Conservation (phyloP, 2,329 filamentous ascomycete species). For the Neopestalotiopsis rosae region DNA sequence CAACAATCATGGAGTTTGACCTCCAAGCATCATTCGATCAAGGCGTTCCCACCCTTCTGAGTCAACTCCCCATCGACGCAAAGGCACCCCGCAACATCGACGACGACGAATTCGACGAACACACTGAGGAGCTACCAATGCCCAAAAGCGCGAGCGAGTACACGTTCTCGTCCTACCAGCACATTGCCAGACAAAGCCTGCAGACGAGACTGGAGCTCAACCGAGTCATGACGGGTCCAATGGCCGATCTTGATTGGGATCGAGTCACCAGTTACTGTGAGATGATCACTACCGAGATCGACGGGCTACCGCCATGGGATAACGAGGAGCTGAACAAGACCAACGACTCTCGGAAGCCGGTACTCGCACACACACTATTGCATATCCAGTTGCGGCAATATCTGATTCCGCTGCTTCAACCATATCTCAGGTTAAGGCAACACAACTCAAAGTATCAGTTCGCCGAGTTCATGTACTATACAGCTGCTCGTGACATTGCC, state of each 20-base stretch:
- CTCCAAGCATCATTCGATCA: slow-evolving; percentile 67
- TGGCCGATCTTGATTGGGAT: slow-evolving; percentile 63
- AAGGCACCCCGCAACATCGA: slow-evolving; percentile 62
- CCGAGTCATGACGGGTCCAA: slow-evolving; percentile 59
- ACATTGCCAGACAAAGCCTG: slow-evolving; percentile 61
- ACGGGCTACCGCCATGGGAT: slow-evolving; percentile 64
- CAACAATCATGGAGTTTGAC: slow-evolving; percentile 66
- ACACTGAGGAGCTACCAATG: slow-evolving; percentile 54
- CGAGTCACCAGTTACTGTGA: slow-evolving; percentile 67
- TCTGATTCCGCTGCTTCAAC: slow-evolving; percentile 66
- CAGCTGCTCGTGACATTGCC: slow-evolving; percentile 65
- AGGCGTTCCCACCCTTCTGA: slow-evolving; percentile 62
- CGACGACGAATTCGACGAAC: slow-evolving; percentile 62
- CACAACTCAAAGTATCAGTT: slow-evolving; percentile 66
- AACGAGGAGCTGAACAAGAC: slow-evolving; percentile 32
- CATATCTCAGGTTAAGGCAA: slow-evolving; percentile 64
- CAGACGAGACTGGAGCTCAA: slow-evolving; percentile 62
- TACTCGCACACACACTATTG: slow-evolving; percentile 64
- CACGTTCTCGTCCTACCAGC: slow-evolving; percentile 64
- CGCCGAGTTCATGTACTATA: slow-evolving; percentile 68
- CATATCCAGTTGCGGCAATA: slow-evolving; percentile 67
- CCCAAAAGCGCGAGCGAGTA: slow-evolving; percentile 59
- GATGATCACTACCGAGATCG: slow-evolving; percentile 65
- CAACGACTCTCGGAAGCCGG: slow-evolving; percentile 55
- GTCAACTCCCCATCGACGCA: slow-evolving; percentile 53